Percentiles rank a stretch among this genome's conserved stretches.
phyloP scores from a whole-genome alignment of 371 early-diverging fungal species.

The Mucor velutinosus region DNA sequence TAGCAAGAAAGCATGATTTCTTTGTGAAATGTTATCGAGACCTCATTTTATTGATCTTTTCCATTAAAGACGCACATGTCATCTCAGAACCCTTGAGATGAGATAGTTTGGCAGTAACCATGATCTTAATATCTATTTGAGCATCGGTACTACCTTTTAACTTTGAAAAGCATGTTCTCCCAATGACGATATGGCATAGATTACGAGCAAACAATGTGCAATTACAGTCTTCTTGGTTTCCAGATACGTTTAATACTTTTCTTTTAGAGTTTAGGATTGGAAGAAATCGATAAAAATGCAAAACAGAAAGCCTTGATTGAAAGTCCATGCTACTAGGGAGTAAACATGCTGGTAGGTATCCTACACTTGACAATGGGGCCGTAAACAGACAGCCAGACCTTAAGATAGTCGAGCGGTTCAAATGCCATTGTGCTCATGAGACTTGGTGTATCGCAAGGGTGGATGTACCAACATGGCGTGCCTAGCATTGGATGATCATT shows the following conservation, averaged over 20 bases:
- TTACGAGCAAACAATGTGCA: no score
- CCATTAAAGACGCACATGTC: not conserved
- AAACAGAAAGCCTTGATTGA: not conserved
- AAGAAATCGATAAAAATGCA: not conserved
- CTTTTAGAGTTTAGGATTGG: not conserved
- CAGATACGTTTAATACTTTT: not conserved
- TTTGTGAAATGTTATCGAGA: not conserved
- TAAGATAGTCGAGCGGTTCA: constrained; percentile 26
- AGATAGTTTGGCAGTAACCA: not conserved
- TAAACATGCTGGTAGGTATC: constrained; percentile 12
- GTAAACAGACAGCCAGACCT: constrained; percentile 40
- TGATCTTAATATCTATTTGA: not conserved
- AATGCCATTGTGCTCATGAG: constrained; percentile 40
- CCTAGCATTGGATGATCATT: constrained; percentile 69
- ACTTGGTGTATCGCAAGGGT: constrained; percentile 72
- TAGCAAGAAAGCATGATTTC: not conserved
- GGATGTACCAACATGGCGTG: constrained; percentile 66
- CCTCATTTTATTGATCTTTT: not conserved
- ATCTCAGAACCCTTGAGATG: not conserved
- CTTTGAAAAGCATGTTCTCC: not conserved
- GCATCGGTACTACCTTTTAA: not conserved
- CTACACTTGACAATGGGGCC: constrained; percentile 33
- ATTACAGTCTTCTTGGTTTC: no score
- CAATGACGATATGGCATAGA: not conserved
- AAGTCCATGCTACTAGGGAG: not conserved